Base-by-base conservation (phyloP, 1,139 yeast genomes). In the Pichia sp. region DNA sequence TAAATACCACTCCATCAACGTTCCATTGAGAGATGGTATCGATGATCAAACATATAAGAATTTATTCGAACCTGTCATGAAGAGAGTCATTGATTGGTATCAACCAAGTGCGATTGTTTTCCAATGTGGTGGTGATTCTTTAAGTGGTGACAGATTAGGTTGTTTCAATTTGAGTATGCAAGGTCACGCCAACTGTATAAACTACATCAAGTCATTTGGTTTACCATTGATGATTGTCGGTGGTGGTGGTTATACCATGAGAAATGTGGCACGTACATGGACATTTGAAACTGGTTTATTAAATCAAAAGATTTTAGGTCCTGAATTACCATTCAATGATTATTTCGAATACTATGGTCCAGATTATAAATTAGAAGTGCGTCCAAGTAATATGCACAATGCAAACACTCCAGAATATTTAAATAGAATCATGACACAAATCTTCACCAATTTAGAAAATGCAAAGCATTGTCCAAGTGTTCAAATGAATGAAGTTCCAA, bases 341-440 rank as follows among this genome's bases (percentile, higher is more conserved):
- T 93, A 93, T 71, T 91, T 88, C 69, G 98, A 91, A 70, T 91
- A 91, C 71, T 91, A 86, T 67, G 97, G 98, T 0, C 99, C 99
- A 1, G 97, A 91, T 69, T 91, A 93, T 68, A 84, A 85, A 63
- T 72, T 87, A 48, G 97, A 91, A 62, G 98, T 93, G 42, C 79
- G 97, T 55, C 96, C 97, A 14, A 85, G 95, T 17, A 93, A 93
- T 66, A 91, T 93, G 98, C 89, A 87, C 70, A 93, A 93, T 68
- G 96, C 96, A 47, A 93, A 93, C 69, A 81, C 93, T 24, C 93
- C 96, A 18, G 98, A 93, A 66, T 93, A 90, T 65, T 74, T 93
- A 59, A 89, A 89, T 67, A 87, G 89, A 67, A 84, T 93, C 42
- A 71, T 90, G 61, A 78, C 87, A 14, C 87, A 85, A 59, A 87